These are phyloP conservation scores for Lipomyces sp. DNA, from an alignment of 805 yeast species.

Conservation along the genomic window DNA sequence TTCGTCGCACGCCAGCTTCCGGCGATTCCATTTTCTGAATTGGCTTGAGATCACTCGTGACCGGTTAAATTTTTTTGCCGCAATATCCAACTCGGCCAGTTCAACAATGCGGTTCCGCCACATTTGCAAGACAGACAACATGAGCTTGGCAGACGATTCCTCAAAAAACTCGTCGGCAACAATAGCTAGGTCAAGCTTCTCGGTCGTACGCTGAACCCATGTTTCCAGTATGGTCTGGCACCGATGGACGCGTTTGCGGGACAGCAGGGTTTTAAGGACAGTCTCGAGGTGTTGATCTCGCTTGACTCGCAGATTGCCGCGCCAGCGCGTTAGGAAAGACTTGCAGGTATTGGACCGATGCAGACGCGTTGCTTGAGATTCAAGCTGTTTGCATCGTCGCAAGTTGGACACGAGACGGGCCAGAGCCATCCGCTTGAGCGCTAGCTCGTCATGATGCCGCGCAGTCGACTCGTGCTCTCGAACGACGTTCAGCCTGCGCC, in stretches of 20 bases:
- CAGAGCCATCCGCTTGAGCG: background rate
- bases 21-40: slow-evolving; percentile 12
- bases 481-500: background rate
- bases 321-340: slow-evolving; percentile 11
- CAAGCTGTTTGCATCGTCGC: background rate
- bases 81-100: background rate
- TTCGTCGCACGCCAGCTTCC: background rate
- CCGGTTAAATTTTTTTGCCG: slow-evolving; percentile 7
- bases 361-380: background rate
- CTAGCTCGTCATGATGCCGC: slow-evolving; percentile 1
- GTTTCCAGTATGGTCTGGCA: background rate
- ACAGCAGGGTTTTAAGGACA: slow-evolving; percentile 1
- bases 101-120: slow-evolving; percentile 6
- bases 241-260: background rate
- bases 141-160: background rate
- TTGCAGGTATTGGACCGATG: background rate
- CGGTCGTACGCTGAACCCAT: slow-evolving; percentile 21
- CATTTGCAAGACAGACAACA: background rate
- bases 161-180: slow-evolving; percentile 10
- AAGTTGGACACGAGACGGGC: background rate
- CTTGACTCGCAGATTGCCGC: background rate
- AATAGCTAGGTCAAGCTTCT: slow-evolving; percentile 12
- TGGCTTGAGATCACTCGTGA: background rate
- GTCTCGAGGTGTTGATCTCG: slow-evolving; percentile 4
- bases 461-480: background rate